phyloP scores from a whole-genome alignment of 495 filamentous ascomycete genomes.

The Pseudomonodictys pantanalensis region DNA sequence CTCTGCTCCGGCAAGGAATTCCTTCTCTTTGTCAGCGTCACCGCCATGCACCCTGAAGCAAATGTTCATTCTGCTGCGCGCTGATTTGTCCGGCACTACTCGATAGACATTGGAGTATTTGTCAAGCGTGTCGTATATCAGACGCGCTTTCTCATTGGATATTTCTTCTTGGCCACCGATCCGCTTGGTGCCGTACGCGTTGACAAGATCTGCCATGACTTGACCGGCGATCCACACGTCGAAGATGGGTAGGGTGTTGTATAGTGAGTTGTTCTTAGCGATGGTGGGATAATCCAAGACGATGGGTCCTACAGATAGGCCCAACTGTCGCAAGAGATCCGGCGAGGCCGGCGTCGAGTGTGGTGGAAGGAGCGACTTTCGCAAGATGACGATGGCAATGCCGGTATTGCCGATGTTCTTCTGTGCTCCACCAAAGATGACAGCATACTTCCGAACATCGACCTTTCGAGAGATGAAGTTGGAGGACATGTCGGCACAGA shows the following conservation, averaged over 20 bases:
- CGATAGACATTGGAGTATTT: conserved; percentile 64
- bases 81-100: conserved; percentile 69
- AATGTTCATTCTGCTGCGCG: conserved; percentile 85
- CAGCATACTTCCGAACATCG: conserved; percentile 67
- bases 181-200: conserved; percentile 57
- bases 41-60: conserved; percentile 75
- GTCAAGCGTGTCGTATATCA: conserved; percentile 74
- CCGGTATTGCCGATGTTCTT: conserved; percentile 89
- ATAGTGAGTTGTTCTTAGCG: conserved; percentile 84
- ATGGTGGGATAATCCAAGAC: conserved; percentile 77
- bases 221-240: conserved; percentile 84
- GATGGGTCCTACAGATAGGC: conserved; percentile 70
- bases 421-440: conserved; percentile 80
- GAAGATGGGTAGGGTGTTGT: conserved; percentile 95
- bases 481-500: conserved; percentile 84
- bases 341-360: conserved; percentile 54
- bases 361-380: conserved; percentile 71
- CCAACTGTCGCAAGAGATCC: conserved; percentile 68
- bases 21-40: conserved; percentile 66
- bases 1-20: conserved; percentile 70
- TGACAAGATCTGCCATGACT: conserved; percentile 69
- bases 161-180: conserved; percentile 68
- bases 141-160: conserved; percentile 65
- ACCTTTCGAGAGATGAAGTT: conserved; percentile 68
- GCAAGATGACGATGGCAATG: conserved; percentile 77